Evolutionary conservation across 163 green algal genomes (phyloP), one percentile per base, ranked within the genome.

Genomic region (Chlamydomonas reinhardtii): DNA sequence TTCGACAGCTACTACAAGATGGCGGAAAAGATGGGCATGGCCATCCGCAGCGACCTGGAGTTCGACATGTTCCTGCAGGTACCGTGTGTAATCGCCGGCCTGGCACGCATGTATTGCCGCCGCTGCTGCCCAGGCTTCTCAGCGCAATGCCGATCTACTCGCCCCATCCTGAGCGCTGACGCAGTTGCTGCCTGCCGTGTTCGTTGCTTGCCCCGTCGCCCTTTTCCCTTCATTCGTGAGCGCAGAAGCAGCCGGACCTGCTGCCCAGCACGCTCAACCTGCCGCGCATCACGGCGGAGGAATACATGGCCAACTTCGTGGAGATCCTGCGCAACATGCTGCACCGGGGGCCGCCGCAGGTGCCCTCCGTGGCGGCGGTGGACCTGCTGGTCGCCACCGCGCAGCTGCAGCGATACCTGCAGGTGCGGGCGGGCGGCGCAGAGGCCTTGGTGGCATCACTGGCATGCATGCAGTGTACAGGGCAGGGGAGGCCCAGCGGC

Each of bases 331-430:
- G 82, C 66, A 83, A 88, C 17, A 90, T 94, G 76, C 88, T 98
- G 82, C 32, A 39, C 34, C 71, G 79, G 32, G 88, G 84, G 82
- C 95, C 95, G 56, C 95, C 95, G 17, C 92, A 90, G 15, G 91
- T 92, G 56, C 95, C 95, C 35, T 95, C 89, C 16, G 73, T 87
- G 32, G 76, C 89, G 8, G 95, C 95, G 1, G 94, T 97, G 43
- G 90, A 94, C 75, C 87, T 98, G 88, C 92, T 97, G 76, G 93
- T 95, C 22, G 91, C 92, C 14, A 94, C 96, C 1, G 94, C 94
- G 37, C 70, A 91, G 75, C 91, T 95, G 85, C 93, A 96, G 90
- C 65, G 91, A 54, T 95, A 91, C 81, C 82, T 87, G 34, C 61
- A 80, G 54, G 89, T 76, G 25, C 27, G 62, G 62, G 2, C 27